Evolutionary conservation across 345 rosid genomes (phyloP).

Genomic region (Citrus glauca): DNA sequence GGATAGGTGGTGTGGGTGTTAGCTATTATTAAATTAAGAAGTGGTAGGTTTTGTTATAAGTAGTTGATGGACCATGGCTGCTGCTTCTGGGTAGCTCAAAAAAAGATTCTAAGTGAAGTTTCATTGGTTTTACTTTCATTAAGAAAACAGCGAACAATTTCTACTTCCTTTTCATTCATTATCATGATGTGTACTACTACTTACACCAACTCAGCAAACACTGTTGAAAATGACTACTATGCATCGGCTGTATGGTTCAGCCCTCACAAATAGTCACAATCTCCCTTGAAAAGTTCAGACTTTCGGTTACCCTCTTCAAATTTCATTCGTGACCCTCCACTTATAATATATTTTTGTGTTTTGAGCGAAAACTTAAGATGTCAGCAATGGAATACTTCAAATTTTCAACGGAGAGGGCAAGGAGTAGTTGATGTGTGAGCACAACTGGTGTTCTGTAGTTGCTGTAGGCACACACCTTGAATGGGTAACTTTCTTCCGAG

Average conservation of each 20-base stretch:
- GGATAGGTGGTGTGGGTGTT: no score
- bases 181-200: no score
- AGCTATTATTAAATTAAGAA: background rate
- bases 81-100: background rate
- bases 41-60: background rate
- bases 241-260: background rate
- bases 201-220: background rate
- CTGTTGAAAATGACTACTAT: background rate
- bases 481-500: background rate
- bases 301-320: background rate
- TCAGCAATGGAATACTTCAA: no score
- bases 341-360: no score
- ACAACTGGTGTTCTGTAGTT: no score
- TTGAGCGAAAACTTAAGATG: no score
- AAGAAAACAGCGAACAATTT: background rate
- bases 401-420: no score
- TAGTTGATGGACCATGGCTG: background rate
- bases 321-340: no score
- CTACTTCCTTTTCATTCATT: background rate
- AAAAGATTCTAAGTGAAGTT: background rate
- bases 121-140: background rate
- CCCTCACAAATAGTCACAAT: background rate
- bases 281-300: no score
- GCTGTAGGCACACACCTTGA: background rate
- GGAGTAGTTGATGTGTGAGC: no score